These are phyloP conservation scores for Phytomonas sp. DNA, from an alignment of 208 protist genomes.

Conservation along the genomic window DNA sequence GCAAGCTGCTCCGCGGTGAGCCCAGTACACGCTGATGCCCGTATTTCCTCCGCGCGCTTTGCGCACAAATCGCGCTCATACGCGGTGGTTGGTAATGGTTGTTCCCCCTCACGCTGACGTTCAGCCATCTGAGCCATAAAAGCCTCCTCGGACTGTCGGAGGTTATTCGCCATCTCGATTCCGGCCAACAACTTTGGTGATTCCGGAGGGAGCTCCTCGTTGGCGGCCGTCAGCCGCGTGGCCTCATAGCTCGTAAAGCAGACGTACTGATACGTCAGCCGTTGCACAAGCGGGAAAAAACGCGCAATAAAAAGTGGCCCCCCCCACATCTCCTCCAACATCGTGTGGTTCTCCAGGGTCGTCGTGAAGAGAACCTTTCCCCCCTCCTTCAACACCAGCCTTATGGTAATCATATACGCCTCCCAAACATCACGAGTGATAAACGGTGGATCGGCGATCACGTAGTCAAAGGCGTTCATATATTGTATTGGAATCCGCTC, in stretches of 20 bases:
- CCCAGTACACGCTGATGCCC: constrained; percentile 5
- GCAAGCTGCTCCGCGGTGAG: constrained; percentile 2
- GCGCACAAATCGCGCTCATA: constrained; percentile 23
- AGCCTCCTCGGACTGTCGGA: constrained; percentile 56
- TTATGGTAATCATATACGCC: constrained; percentile 57
- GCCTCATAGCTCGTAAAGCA: constrained; percentile 85
- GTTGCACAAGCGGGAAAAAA: constrained; percentile 70
- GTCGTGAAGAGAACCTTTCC: constrained; percentile 87
- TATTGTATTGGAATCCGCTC: constrained; percentile 69
- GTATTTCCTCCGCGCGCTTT: neutral
- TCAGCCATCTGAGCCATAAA: constrained; percentile 55
- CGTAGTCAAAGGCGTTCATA: constrained; percentile 76
- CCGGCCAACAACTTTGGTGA: constrained; percentile 26
- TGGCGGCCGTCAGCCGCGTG: constrained; percentile 21
- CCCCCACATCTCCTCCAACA: constrained; percentile 58
- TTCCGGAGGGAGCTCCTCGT: constrained; percentile 15
- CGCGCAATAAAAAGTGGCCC: constrained; percentile 67
- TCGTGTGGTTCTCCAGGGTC: constrained; percentile 85
- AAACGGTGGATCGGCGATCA: constrained; percentile 92
- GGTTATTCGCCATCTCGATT: constrained; percentile 57
- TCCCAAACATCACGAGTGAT: constrained; percentile 89
- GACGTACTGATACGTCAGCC: constrained; percentile 92
- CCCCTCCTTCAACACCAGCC: constrained; percentile 38
- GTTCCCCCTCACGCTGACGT: constrained; percentile 51
- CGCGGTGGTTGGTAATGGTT: constrained; percentile 34